Conservation (phyloP, 768 basidiomycete genomes). For the Postia placenta region DNA sequence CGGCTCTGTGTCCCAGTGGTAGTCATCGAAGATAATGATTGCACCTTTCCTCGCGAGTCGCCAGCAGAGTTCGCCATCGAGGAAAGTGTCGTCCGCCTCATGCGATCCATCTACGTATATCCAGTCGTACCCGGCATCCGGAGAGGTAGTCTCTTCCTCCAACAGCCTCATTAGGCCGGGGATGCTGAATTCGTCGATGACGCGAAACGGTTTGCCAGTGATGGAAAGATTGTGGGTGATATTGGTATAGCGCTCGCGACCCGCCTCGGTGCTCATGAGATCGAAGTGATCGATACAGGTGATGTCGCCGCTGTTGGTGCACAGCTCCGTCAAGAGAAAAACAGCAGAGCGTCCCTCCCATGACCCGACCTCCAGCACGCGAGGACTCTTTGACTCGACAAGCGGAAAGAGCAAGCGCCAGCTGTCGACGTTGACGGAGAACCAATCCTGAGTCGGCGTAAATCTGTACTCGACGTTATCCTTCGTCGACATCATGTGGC, state of each 20-base stretch:
- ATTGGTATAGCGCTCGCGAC: conserved; percentile 37
- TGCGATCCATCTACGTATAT: conserved; percentile 57
- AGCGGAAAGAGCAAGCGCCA: conserved; percentile 40
- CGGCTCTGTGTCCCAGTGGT: conserved; percentile 45
- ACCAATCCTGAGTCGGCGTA: conserved; percentile 53
- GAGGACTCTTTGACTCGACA: conserved; percentile 32
- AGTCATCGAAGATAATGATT: conserved; percentile 53
- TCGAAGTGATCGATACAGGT: conserved; percentile 59
- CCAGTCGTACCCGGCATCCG: conserved; percentile 46
- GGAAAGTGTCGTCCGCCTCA: conserved; percentile 51
- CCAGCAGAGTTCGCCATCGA: conserved; percentile 58
- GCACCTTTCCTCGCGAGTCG: conserved; percentile 44
- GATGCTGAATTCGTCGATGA: conserved; percentile 47
- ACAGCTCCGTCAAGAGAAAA: conserved; percentile 45
- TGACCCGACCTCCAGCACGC: conserved; percentile 51
- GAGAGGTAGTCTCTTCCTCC: conserved; percentile 34
- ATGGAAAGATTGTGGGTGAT: conserved; percentile 41
- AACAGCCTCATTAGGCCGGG: conserved; percentile 44
- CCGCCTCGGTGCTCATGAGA: conserved; percentile 41
- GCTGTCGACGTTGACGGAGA: conserved; percentile 35
- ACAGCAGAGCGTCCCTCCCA: conserved; percentile 63
- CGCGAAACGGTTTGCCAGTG: conserved; percentile 38
- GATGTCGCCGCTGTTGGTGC: conserved; percentile 36
- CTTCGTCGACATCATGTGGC: too few species aligned
- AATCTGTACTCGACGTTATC: too few species aligned